Base-by-base conservation (phyloP, 352 stramenopile species). In the Albugo candida region DNA sequence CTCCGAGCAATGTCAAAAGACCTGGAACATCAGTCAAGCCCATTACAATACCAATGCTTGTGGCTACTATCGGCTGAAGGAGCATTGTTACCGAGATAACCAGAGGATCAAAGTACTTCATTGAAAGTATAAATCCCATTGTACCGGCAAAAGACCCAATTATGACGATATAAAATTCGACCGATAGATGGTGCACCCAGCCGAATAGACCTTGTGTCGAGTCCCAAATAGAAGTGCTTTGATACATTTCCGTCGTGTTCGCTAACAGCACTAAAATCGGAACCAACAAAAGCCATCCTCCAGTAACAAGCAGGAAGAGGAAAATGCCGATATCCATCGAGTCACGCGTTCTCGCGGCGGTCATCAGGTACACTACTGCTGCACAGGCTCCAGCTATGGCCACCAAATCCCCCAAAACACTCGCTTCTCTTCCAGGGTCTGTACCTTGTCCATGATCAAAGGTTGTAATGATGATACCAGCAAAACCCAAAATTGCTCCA, bases 71-170 rank as follows among this genome's bases (percentile, higher is more conserved):
- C 2, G 68, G 68, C 54, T 77, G 65, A 5, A 54, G 62, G 37
- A 77, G 54, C 64, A 75, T 75, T 36, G 59, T 67, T 37, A 77
- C 60, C 5, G 68, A 81, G 11, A 75, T 63, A 1, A 74, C 65
- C 35, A 81, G 52, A 18, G 68, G 68, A 14, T 75, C 65, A 52
- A 81, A 76, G 56, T 77, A 77, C 44, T 64, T 67, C 42, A 81
- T 51, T 5, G 61, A 47, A n/a, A 48, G 57, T 48, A 81, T 58
- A 47, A 77, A 75, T 16, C 65, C 65, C 61, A 77, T 73, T n/a
- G 68, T 73, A 16, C 65, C 68, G 16, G 49, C 51, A 2, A 70
- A 52, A 27, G 53, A 68, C 35, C 63, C 63, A 0, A 76, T 53
- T 2, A 76, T 17, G 14, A 80, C 67, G 27, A 80, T 52, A 57